Base-by-base conservation (phyloP, 1,284 basidiomycete species). In the Ceratobasidium sp. region DNA sequence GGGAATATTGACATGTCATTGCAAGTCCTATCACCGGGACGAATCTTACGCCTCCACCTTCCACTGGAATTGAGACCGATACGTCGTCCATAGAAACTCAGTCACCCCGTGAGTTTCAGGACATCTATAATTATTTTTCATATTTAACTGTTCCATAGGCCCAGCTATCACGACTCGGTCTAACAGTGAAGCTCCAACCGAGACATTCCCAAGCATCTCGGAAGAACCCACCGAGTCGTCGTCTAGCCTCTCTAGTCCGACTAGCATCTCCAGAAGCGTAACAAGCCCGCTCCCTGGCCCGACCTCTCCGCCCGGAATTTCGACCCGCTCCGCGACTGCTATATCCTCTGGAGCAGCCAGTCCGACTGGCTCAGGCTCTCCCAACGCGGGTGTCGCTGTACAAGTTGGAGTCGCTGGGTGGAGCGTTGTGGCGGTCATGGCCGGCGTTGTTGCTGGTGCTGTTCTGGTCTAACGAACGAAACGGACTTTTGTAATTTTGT, bases 51-150 rank as follows among this genome's bases (percentile, higher is more conserved):
- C 55, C 57, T 30, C 69, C 69, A 20, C 71, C 71, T 16, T 5
- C 71, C 1, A 60, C 59, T 18, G 59, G 59, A 16, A 62, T 41
- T 35, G 33, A 14, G n/a, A 62, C 30, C n/a, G 54, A 27, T 10
- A 55, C 57, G 1, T 23, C 68, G 20, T 41, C 68, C 10, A 10
- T 73, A 16, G 71, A 74, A 52, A 74, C 71, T 7, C 71, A 74
- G 48, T 74, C 71, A 38, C 71, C 71, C 35, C 71, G 71, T 74
- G 50, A 50, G 71, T 64, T 41, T 20, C 7, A 54, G 18, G n/a
- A 1, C 33, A 33, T 16, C 23, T 18, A 35, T 27, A 35, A 41
- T 7, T 27, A 27, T 23, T 33, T 1, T 27, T 52, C 12, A 44
- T 33, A n/a, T n/a, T n/a, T 41, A 64, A 52, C 30, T 18, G 16